A percentile compares a stretch with the other conserved stretches of the same genome.
Evolutionary conservation across 2,329 filamentous ascomycete species (phyloP).

Genomic region (Thielaviopsis ethacetica): DNA sequence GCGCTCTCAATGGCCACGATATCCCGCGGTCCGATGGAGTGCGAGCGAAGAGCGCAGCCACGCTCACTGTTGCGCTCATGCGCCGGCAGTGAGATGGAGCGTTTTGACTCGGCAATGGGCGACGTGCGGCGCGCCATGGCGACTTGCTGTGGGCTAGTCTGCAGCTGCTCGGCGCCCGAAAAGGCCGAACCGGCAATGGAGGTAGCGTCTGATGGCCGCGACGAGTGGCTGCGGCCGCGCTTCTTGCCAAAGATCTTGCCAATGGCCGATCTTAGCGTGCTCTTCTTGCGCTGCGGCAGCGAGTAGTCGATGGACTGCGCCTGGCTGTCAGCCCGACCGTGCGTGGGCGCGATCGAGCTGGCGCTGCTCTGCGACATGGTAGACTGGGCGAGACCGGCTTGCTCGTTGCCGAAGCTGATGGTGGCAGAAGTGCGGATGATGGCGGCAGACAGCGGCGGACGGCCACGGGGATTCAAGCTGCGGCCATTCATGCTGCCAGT

Average conservation of each 20-base stretch:
- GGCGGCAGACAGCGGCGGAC: slow-evolving; percentile 3
- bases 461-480: not conserved
- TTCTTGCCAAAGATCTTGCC: slow-evolving; percentile 43
- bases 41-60: slow-evolving; percentile 42
- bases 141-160: not conserved
- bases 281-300: slow-evolving; percentile 37
- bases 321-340: not conserved
- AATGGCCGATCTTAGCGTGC: slow-evolving; percentile 37
- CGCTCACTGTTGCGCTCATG: slow-evolving; percentile 46
- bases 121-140: not conserved
- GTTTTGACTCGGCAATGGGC: slow-evolving; percentile 25
- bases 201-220: slow-evolving; percentile 3
- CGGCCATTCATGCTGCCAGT: not conserved
- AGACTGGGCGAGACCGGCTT: not conserved
- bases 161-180: not conserved
- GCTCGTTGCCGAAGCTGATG: slow-evolving; percentile 1
- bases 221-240: slow-evolving; percentile 24
- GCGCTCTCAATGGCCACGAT: slow-evolving; percentile 35
- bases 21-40: slow-evolving; percentile 41
- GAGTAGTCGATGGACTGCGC: slow-evolving; percentile 12
- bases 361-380: not conserved
- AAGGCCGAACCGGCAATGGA: not conserved
- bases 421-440: slow-evolving; percentile 8
- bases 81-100: slow-evolving; percentile 41
- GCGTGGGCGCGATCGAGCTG: slow-evolving; percentile 2